A percentile compares a stretch with the other conserved stretches of the same genome.
phyloP scores from a whole-genome alignment of 768 basidiomycete species.

The Tubosaeta sp. region DNA sequence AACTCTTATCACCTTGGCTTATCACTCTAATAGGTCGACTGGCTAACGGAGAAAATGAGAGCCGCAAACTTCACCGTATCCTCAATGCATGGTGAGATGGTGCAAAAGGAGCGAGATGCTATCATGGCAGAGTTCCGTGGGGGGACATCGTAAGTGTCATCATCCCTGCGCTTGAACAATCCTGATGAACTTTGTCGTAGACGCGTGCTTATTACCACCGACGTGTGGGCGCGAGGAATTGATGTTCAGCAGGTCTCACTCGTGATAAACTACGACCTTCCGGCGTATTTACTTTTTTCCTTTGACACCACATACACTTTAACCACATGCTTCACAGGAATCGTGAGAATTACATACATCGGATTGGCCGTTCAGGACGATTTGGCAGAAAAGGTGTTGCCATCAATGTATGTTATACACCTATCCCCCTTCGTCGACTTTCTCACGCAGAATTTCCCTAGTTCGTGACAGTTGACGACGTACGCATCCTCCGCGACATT shows the following conservation, averaged over 20 bases:
- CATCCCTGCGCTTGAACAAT: neutral
- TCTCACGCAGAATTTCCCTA: constrained; percentile 30
- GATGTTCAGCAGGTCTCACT: constrained; percentile 98
- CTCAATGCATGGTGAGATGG: constrained; percentile 95
- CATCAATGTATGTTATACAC: constrained; percentile 73
- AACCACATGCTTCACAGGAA: constrained; percentile 46
- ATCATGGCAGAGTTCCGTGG: constrained; percentile 97
- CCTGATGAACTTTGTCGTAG: constrained; percentile 35
- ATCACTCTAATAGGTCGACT: constrained; percentile 67
- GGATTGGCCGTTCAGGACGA: constrained; percentile 97
- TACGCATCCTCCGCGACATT: constrained; percentile 94
- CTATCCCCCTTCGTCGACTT: constrained; percentile 2
- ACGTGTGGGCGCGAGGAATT: constrained; percentile 97
- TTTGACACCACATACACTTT: constrained; percentile 7
- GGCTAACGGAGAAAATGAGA: constrained; percentile 98
- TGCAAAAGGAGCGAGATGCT: constrained; percentile 90
- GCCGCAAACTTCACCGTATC: constrained; percentile 99
- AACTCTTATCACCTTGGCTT: neutral
- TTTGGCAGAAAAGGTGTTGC: constrained; percentile 99
- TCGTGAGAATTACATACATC: constrained; percentile 99
- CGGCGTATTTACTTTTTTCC: constrained; percentile 55
- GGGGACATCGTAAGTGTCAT: constrained; percentile 71
- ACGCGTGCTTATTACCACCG: constrained; percentile 92
- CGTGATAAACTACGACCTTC: constrained; percentile 96
- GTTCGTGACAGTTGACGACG: constrained; percentile 95